These are phyloP conservation scores for Thraustochytrium sp. DNA, from an alignment of 352 stramenopile species.

Conservation along the genomic window DNA sequence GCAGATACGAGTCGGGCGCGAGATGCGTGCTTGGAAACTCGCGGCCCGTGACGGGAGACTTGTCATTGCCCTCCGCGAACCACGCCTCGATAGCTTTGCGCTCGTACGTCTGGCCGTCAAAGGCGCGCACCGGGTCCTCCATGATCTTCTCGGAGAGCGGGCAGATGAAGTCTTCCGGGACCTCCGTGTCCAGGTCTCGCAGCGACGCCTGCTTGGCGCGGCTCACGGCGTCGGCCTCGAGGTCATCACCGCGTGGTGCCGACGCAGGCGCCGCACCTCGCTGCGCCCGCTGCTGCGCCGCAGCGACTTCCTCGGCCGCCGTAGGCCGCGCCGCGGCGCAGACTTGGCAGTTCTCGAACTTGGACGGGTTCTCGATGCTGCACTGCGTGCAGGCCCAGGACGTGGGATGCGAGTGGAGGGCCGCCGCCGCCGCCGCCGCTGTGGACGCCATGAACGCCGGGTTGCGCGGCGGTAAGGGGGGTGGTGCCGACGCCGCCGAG, in stretches of 20 bases:
- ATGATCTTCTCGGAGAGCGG: slow-evolving; percentile 53
- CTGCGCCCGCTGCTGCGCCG: not conserved
- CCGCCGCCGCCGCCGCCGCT: not conserved
- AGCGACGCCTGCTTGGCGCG: not conserved
- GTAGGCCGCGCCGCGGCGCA: not conserved
- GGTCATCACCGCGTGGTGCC: not conserved
- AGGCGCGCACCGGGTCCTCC: slow-evolving; percentile 55
- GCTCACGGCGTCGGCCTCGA: not conserved
- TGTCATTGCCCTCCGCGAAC: slow-evolving; percentile 52
- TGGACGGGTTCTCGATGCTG: not conserved
- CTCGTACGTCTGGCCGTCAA: slow-evolving; percentile 58
- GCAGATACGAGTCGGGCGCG: slow-evolving; percentile 46
- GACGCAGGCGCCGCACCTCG: not conserved
- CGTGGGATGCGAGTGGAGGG: not conserved
- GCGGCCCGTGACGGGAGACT: slow-evolving; percentile 41
- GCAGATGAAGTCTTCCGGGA: slow-evolving; percentile 46
- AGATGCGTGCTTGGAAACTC: slow-evolving; percentile 38
- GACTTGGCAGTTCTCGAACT: slow-evolving; percentile 16
- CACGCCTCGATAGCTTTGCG: slow-evolving; percentile 52
- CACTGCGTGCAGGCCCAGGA: not conserved
- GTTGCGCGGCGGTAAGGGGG: too few relatives aligned
- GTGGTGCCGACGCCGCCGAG: too few relatives aligned
- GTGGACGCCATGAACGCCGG: not conserved
- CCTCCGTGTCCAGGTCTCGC: not conserved
- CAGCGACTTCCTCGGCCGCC: not conserved